Evolutionary conservation across 2,329 filamentous ascomycete species (phyloP), one percentile per base, ranked within the genome.

Genomic region (Fusarium sulawesiense): DNA sequence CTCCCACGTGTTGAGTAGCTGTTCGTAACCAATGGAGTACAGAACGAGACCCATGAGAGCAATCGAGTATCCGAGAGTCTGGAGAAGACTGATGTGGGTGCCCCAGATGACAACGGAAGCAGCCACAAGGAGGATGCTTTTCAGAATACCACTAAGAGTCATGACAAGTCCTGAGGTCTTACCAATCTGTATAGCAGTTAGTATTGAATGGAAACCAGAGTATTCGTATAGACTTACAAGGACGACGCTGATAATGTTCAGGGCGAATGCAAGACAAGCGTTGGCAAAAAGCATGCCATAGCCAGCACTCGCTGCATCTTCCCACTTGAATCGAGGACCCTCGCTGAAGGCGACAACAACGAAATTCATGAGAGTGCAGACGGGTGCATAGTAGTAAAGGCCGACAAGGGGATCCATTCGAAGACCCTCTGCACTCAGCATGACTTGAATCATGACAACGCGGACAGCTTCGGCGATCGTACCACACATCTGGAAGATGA

Each of bases 331-430:
- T 40, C 78, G 83, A 37, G 88, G 88, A 4, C 91, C 78, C 80
- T 97, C 93, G n/a, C 88, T 83, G 72, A 92, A 83, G 61, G 93
- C 78, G 66, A 91, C 89, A 34, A 93, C 88, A 40, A 91, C 73
- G 59, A 91, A 83, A 82, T 97, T 97, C 89, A 94, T 93, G 74
- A 91, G 80, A 50, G 92, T 92, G 80, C 93, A 97, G 50, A 93
- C 90, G 7, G 93, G 93, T 1, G 93, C 93, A 77, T 93, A 97
- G 84, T 97, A 97, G 86, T 97, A 97, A 23, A 97, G 87, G 32
- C 92, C 93, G 66, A 96, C 93, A 37, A 97, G 86, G 37, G 93
- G 93, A 76, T 96, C 92, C 93, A 97, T 96, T 84, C 93, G 93
- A 83, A 92, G 79, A 46, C 93, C 92, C 53, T 91, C 87, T 34